phyloP scores from a whole-genome alignment of 768 basidiomycete genomes.

The Boletellus sp. region DNA sequence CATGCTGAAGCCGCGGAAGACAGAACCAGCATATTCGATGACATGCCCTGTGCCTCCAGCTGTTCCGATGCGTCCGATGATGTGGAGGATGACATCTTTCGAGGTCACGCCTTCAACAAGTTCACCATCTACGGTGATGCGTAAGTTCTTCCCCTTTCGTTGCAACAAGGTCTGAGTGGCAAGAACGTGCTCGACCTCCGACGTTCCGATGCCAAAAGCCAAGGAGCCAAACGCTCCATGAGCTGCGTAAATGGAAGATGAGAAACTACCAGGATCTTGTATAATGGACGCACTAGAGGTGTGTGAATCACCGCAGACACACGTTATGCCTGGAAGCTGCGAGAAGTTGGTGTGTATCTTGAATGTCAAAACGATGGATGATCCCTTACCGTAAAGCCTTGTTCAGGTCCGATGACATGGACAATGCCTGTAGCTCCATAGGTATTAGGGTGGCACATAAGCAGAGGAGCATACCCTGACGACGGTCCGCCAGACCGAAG shows the following conservation, averaged over 20 bases:
- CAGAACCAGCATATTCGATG: conserved; percentile 89
- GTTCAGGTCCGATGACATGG: conserved; percentile 90
- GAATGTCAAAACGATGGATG: not conserved
- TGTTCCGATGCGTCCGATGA: conserved; percentile 90
- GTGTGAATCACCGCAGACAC: conserved; percentile 92
- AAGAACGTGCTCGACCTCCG: conserved; percentile 91
- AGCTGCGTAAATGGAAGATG: conserved; percentile 40
- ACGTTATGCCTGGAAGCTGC: conserved; percentile 72
- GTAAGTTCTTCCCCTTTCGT: conserved; percentile 89
- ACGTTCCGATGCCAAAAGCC: conserved; percentile 91
- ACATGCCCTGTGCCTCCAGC: conserved; percentile 90
- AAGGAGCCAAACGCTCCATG: conserved; percentile 92
- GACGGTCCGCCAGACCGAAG: conserved; percentile 85
- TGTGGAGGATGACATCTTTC: conserved; percentile 88
- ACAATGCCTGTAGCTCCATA: conserved; percentile 58
- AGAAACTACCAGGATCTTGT: not conserved
- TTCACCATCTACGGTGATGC: conserved; percentile 80
- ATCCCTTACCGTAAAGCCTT: conserved; percentile 77
- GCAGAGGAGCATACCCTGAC: conserved; percentile 59
- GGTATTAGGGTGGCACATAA: conserved; percentile 8
- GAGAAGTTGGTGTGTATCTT: not conserved
- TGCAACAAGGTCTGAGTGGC: conserved; percentile 89
- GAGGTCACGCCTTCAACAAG: conserved; percentile 80
- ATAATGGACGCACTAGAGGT: conserved; percentile 66
- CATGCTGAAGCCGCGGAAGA: conserved; percentile 82